These are phyloP conservation scores for Hygrophorus pudorinus DNA, from an alignment of 768 basidiomycete genomes.

Conservation along the genomic window DNA sequence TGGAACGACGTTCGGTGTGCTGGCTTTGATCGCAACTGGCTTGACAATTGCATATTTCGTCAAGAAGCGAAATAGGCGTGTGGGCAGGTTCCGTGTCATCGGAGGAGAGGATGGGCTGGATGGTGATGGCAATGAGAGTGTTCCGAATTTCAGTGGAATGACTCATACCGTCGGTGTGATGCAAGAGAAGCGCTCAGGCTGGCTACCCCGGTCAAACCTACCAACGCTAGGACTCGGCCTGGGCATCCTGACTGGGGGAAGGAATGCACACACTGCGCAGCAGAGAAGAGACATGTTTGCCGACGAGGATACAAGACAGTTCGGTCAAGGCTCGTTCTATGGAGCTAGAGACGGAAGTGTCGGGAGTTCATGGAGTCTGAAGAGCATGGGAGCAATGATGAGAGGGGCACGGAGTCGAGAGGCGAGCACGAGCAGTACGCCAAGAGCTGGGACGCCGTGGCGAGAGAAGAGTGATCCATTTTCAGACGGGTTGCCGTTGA, in stretches of 20 bases:
- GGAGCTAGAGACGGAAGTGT: constrained; percentile 28
- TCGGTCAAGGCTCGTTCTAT: constrained; percentile 30
- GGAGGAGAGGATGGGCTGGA: constrained; percentile 8
- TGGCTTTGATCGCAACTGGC: constrained; percentile 39
- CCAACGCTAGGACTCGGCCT: background rate
- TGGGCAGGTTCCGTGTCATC: constrained; percentile 4
- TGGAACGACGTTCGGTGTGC: constrained; percentile 49
- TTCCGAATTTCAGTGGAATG: constrained; percentile 3
- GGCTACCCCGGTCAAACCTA: background rate
- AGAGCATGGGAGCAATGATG: constrained; percentile 26
- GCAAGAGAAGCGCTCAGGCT: background rate
- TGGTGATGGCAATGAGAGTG: background rate
- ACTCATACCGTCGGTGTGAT: background rate
- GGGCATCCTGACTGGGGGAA: constrained; percentile 7
- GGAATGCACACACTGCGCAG: constrained; percentile 15
- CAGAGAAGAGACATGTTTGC: constrained; percentile 64
- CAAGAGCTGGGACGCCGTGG: constrained; percentile 19
- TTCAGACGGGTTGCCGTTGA: constrained; percentile 31
- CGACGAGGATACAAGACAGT: constrained; percentile 59
- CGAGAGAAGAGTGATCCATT: constrained; percentile 44
- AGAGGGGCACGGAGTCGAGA: constrained; percentile 27
- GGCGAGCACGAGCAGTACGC: constrained; percentile 24
- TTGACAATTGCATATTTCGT: constrained; percentile 35
- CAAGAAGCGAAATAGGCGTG: constrained; percentile 19
- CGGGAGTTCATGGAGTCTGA: constrained; percentile 47